Base-by-base conservation (phyloP, 768 basidiomycete species). In the Trametes villosa region DNA sequence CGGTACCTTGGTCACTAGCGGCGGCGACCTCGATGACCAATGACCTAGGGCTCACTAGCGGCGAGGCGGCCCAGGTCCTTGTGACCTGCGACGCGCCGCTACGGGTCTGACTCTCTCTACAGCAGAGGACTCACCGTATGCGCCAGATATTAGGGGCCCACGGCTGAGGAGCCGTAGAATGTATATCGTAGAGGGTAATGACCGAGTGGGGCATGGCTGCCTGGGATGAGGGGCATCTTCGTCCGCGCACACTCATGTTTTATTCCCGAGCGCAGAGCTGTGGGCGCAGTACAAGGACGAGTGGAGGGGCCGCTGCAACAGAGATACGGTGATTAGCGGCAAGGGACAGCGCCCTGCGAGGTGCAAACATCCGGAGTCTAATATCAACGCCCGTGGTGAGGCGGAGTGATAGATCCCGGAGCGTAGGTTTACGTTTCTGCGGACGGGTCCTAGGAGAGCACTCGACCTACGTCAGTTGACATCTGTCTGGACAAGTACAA, bases 71-170 rank as follows among this genome's bases (percentile, higher is more conserved):
- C n/a, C n/a, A n/a, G n/a, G n/a, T n/a, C n/a, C n/a, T n/a, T n/a
- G n/a, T n/a, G n/a, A n/a, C n/a, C n/a, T n/a, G n/a, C n/a, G n/a
- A n/a, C n/a, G n/a, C n/a, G n/a, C n/a, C n/a, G n/a, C n/a, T n/a
- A n/a, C n/a, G n/a, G n/a, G n/a, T n/a, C n/a, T n/a, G n/a, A n/a
- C n/a, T n/a, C n/a, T n/a, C n/a, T n/a, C n/a, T n/a, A n/a, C n/a
- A 12, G 4, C 8, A 15, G 13, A 36, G 15, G 17, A 55, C 76
- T 31, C 53, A 86, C 88, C 89, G 77, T 63, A 91, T 81, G 44
- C 87, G 79, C 89, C 89, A 91, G 29, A 87, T 76, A 63, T 88
- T 88, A 29, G 89, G 89, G 52, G 86, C 85, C 89, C 89, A 91
- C n/a, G 88, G 81, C 53, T 87, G 85, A 2, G 84, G 77, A 9